Evolutionary conservation across 2,329 filamentous ascomycete genomes (phyloP).

Genomic region (Tolypocladium tropicale): DNA sequence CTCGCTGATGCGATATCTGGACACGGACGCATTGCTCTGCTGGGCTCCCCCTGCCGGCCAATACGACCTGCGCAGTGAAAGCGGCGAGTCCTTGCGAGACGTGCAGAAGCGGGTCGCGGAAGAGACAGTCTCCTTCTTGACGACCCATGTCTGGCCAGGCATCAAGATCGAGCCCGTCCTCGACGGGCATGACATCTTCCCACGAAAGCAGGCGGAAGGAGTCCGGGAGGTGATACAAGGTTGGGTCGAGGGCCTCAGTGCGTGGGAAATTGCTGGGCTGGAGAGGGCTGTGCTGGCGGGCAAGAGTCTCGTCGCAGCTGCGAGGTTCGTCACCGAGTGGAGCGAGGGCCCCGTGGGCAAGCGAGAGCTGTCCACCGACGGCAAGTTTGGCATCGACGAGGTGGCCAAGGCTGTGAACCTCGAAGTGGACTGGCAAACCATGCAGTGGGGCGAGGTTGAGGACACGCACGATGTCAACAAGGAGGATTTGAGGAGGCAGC

Average conservation of each 20-base stretch:
- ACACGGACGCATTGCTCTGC: slow-evolving; percentile 87
- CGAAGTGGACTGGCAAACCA: slow-evolving; percentile 85
- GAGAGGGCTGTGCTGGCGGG: slow-evolving; percentile 76
- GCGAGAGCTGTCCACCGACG: slow-evolving; percentile 23
- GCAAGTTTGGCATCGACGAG: slow-evolving; percentile 67
- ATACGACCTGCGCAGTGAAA: slow-evolving; percentile 33
- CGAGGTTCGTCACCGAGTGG: slow-evolving; percentile 77
- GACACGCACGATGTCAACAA: slow-evolving; percentile 95
- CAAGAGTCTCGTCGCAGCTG: slow-evolving; percentile 75
- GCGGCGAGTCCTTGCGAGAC: slow-evolving; percentile 53
- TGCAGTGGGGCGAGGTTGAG: slow-evolving; percentile 92
- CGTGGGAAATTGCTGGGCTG: slow-evolving; percentile 77
- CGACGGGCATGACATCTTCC: slow-evolving; percentile 67
- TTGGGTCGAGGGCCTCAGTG: slow-evolving; percentile 63
- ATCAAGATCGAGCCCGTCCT: slow-evolving; percentile 70
- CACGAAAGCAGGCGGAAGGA: slow-evolving; percentile 58
- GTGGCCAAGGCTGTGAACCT: slow-evolving; percentile 67
- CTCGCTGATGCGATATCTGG: slow-evolving; percentile 72
- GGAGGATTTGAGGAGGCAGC: slow-evolving; percentile 77
- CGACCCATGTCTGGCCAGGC: slow-evolving; percentile 70
- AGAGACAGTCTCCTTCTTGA: slow-evolving; percentile 63
- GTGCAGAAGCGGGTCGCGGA: slow-evolving; percentile 61
- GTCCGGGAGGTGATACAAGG: slow-evolving; percentile 68
- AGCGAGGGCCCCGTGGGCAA: slow-evolving; percentile 57
- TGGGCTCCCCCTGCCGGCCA: slow-evolving; percentile 57